These are phyloP conservation scores for Chalciporus piperatus DNA, from an alignment of 768 basidiomycete genomes.

Conservation along the genomic window DNA sequence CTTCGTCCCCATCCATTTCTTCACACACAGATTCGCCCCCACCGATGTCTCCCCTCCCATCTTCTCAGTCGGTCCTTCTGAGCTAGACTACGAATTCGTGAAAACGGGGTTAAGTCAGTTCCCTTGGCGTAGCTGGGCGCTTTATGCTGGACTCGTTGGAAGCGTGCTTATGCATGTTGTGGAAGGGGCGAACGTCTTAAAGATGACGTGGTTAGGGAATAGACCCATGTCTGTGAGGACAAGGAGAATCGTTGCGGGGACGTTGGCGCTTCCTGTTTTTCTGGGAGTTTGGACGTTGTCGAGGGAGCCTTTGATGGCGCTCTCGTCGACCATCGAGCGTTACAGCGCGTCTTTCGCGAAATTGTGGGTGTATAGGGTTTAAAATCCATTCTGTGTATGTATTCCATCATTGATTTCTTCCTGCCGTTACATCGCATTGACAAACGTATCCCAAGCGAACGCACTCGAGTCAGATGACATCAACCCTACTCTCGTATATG, in stretches of 20 bases:
- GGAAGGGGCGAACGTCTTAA: slow-evolving; percentile 57
- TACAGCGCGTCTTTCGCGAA: slow-evolving; percentile 49
- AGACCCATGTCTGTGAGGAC: slow-evolving; percentile 14
- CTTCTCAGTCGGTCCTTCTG: slow-evolving; percentile 58
- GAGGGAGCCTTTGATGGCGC: slow-evolving; percentile 55
- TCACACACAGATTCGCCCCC: slow-evolving; percentile 64
- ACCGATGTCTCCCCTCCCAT: slow-evolving; percentile 37
- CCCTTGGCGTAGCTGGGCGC: slow-evolving; percentile 58
- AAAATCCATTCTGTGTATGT: background rate
- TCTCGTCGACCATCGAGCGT: slow-evolving; percentile 48
- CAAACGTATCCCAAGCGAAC: no score
- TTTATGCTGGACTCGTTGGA: slow-evolving; percentile 62
- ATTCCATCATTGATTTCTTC: no score
- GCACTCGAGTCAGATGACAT: no score
- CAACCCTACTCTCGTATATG: no score
- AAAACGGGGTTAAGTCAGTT: slow-evolving; percentile 64
- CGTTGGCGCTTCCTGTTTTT: slow-evolving; percentile 49
- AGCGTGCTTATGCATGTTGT: slow-evolving; percentile 57
- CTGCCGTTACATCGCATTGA: background rate
- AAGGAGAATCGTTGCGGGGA: slow-evolving; percentile 32
- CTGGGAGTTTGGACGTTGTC: slow-evolving; percentile 53
- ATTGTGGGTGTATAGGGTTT: slow-evolving; percentile 48
- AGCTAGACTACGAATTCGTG: slow-evolving; percentile 82
- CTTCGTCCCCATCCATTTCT: slow-evolving; percentile 66
- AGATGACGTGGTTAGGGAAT: slow-evolving; percentile 41